Percentiles rank a stretch among this genome's conserved stretches.
phyloP scores from a whole-genome alignment of 805 yeast genomes.

The Yarrowia divulgata region DNA sequence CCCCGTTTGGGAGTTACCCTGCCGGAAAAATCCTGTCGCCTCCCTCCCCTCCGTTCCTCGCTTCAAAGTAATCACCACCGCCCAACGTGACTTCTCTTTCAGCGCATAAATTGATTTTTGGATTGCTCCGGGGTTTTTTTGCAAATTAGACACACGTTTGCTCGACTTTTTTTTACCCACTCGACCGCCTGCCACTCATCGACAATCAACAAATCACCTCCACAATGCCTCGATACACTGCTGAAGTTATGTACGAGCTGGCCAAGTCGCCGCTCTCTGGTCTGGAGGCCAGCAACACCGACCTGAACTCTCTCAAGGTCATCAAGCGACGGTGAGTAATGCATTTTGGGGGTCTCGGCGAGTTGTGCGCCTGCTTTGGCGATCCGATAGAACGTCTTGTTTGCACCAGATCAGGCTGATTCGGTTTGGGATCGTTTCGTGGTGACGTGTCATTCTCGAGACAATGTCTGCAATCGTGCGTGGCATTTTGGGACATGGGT shows the following conservation, averaged over 20 bases:
- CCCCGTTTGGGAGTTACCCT: conserved; percentile 13
- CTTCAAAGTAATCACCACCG: background rate
- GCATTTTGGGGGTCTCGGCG: background rate
- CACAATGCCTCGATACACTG: conserved; percentile 48
- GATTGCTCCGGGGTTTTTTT: conserved; percentile 28
- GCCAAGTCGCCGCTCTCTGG: conserved; percentile 47
- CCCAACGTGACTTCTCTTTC: conserved; percentile 32
- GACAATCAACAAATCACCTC: background rate
- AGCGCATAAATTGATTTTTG: conserved; percentile 18
- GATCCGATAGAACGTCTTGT: background rate
- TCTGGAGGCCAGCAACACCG: conserved; percentile 40
- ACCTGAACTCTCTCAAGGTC: conserved; percentile 25
- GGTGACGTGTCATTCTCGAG: background rate
- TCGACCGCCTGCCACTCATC: background rate
- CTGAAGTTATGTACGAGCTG: conserved; percentile 46
- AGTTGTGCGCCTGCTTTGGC: background rate
- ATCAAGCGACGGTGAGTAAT: conserved; percentile 38
- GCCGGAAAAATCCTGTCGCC: conserved; percentile 29
- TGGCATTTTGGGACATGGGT: background rate
- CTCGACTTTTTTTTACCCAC: conserved; percentile 30
- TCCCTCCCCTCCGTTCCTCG: conserved; percentile 17
- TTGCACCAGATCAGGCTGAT: background rate
- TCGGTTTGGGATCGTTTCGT: too few relatives aligned
- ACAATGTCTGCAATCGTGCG: background rate
- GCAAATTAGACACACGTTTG: conserved; percentile 16